These are phyloP conservation scores for Daucus carota DNA, from an alignment of 129 eudicot genomes.

Conservation along the genomic window DH1_v3.0 NC_030385.2:12375501-12376000, in stretches of 20 bases:
- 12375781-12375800: conserved; percentile 72
- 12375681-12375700: conserved; percentile 95
- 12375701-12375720: conserved; percentile 96
- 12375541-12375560: neutral
- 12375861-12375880: conserved; percentile 85
- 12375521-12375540: too few species aligned
- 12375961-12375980: neutral
- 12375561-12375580: conserved; percentile 1
- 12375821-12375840: conserved; percentile 65
- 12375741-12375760: conserved; percentile 42
- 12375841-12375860: conserved; percentile 72
- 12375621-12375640: conserved; percentile 36
- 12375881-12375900: conserved; percentile 97
- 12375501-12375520: neutral
- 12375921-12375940: conserved; percentile 73
- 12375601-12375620: neutral
- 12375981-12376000: too few species aligned
- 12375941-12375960: conserved; percentile 90
- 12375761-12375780: conserved; percentile 71
- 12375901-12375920: conserved; percentile 94
- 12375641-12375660: neutral
- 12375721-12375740: conserved; percentile 74
- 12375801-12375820: conserved; percentile 70
- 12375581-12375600: neutral
- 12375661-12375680: conserved; percentile 98